Percentiles rank a stretch among this genome's conserved stretches.
These are phyloP conservation scores for Hypoxylon perforatum DNA, from an alignment of 495 filamentous ascomycete genomes.

Conservation along the genomic window DNA sequence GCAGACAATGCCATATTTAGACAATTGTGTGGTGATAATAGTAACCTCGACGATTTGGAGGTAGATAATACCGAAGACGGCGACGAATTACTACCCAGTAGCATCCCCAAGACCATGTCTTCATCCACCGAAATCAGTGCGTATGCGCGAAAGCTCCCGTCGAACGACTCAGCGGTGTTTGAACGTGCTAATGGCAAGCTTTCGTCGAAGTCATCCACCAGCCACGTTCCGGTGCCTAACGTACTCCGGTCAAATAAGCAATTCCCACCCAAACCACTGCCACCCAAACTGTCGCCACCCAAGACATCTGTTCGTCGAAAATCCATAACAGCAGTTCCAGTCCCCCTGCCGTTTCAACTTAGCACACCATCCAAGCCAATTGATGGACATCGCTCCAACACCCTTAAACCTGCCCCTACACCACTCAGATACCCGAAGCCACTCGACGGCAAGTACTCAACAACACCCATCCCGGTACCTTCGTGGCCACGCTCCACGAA, in stretches of 20 bases:
- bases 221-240: slow-evolving; percentile 27
- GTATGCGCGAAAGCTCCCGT: slow-evolving; percentile 29
- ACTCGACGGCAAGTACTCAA: slow-evolving; percentile 4
- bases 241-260: slow-evolving; percentile 27
- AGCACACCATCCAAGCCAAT: background rate
- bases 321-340: slow-evolving; percentile 27
- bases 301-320: slow-evolving; percentile 2
- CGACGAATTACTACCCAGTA: slow-evolving; percentile 14
- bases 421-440: slow-evolving; percentile 2
- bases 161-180: slow-evolving; percentile 29
- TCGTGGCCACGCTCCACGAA: slow-evolving; percentile 6
- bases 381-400: slow-evolving; percentile 2
- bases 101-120: slow-evolving; percentile 18
- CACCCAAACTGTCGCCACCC: background rate
- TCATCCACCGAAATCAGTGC: slow-evolving; percentile 24
- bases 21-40: slow-evolving; percentile 29
- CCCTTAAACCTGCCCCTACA: slow-evolving; percentile 12
- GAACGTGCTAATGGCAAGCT: slow-evolving; percentile 31
- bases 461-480: slow-evolving; percentile 31
- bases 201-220: slow-evolving; percentile 30
- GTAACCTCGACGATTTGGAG: slow-evolving; percentile 12
- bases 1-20: slow-evolving; percentile 33
- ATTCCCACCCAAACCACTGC: slow-evolving; percentile 9
- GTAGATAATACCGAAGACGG: slow-evolving; percentile 6
- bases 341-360: slow-evolving; percentile 14